Conservation (phyloP, 768 basidiomycete species). For the Boletus patriciae region DNA sequence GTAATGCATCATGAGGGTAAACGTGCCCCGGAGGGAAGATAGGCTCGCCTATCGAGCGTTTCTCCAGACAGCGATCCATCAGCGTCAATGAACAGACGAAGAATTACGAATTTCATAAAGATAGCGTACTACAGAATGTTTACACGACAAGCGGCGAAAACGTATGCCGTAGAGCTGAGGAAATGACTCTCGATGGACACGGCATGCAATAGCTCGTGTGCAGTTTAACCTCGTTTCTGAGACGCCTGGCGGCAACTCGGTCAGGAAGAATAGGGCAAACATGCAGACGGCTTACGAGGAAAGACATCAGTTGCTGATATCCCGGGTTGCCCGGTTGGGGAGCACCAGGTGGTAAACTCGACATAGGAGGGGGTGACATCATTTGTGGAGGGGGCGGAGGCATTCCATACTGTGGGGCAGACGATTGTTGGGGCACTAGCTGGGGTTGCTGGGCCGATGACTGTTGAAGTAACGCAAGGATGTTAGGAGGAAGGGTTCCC, state of each 20-base stretch:
- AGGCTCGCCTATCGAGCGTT: not conserved
- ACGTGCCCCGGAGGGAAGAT: not conserved
- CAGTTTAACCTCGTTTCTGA: conserved; percentile 28
- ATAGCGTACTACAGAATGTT: conserved; percentile 22
- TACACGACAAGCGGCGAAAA: conserved; percentile 11
- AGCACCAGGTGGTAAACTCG: conserved; percentile 39
- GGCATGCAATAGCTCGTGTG: not conserved
- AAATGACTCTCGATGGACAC: not conserved
- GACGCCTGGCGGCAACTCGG: conserved; percentile 17
- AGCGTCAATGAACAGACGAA: not conserved
- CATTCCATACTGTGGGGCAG: conserved; percentile 37
- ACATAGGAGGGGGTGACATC: conserved; percentile 47
- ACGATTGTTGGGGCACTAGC: conserved; percentile 32
- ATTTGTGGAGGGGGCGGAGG: conserved; percentile 42
- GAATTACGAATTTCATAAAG: conserved; percentile 28
- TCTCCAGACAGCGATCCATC: not conserved
- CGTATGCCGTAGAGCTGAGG: not conserved
- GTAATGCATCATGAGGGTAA: not conserved
- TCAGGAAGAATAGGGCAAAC: not conserved
- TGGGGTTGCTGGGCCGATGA: conserved; percentile 38
- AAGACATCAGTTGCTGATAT: conserved; percentile 71
- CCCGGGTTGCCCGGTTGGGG: conserved; percentile 43
- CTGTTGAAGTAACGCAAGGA: conserved; percentile 67
- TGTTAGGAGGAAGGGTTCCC: conserved; percentile 58
- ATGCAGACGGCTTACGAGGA: conserved; percentile 48